phyloP scores from a whole-genome alignment of 2,329 filamentous ascomycete species.

The Paradendryphiella salina region DNA sequence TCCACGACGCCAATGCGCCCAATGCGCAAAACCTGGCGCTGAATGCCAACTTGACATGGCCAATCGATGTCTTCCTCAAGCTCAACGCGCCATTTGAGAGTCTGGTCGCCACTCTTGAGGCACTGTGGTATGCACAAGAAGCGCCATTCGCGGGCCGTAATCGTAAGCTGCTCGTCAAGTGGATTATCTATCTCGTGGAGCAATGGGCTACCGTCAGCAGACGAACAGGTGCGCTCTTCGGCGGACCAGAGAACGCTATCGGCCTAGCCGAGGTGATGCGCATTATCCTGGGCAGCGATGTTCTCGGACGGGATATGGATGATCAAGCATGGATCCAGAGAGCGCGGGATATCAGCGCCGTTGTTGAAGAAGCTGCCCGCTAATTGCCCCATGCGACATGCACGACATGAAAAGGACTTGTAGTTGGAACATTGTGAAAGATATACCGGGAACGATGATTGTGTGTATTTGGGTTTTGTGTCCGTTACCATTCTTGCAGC shows the following conservation, averaged over 20 bases:
- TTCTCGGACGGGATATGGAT: constrained; percentile 43
- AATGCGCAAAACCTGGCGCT: constrained; percentile 20
- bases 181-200: constrained; percentile 64
- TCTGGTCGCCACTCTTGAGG: constrained; percentile 64
- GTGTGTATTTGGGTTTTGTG: constrained; percentile 16
- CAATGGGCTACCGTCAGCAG: constrained; percentile 64
- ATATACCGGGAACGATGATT: constrained; percentile 12
- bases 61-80: constrained; percentile 67
- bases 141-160: constrained; percentile 63
- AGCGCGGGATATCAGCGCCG: constrained; percentile 30
- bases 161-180: constrained; percentile 60
- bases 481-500: constrained; percentile 30
- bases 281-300: constrained; percentile 51
- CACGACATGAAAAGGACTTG: background rate
- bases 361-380: constrained; percentile 38
- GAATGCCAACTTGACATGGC: constrained; percentile 55
- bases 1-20: constrained; percentile 45
- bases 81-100: constrained; percentile 65
- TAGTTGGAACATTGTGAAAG: constrained; percentile 2
- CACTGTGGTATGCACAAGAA: constrained; percentile 69
- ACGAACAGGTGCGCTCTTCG: constrained; percentile 59
- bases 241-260: constrained; percentile 61
- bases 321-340: constrained; percentile 43
- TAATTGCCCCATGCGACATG: constrained; percentile 14
- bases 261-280: constrained; percentile 45